A percentile compares a stretch with the other conserved stretches of the same genome.
phyloP scores from a whole-genome alignment of 352 stramenopile species.

The Pythium brachiatum region DNA sequence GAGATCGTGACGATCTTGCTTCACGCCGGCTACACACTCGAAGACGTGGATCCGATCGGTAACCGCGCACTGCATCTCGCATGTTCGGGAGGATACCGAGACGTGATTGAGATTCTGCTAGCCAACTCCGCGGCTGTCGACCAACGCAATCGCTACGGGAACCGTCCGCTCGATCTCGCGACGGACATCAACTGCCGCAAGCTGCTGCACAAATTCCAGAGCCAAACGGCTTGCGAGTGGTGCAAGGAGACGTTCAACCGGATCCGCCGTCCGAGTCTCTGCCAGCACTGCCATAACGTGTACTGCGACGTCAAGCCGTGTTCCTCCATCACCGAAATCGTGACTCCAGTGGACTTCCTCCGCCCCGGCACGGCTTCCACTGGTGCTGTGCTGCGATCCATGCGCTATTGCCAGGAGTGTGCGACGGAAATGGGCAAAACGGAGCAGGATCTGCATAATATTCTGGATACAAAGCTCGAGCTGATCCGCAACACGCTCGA shows the following conservation, averaged over 20 bases:
- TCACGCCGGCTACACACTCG: slow-evolving; percentile 58
- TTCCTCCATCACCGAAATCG: slow-evolving; percentile 45
- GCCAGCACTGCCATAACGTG: slow-evolving; percentile 77
- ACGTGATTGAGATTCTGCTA: slow-evolving; percentile 70
- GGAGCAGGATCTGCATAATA: slow-evolving; percentile 58
- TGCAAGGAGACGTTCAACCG: slow-evolving; percentile 75
- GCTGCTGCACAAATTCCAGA: slow-evolving; percentile 59
- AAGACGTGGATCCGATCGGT: slow-evolving; percentile 63
- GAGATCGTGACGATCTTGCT: slow-evolving; percentile 68
- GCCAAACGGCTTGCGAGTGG: slow-evolving; percentile 61
- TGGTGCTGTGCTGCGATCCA: slow-evolving; percentile 17
- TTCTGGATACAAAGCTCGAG: slow-evolving; percentile 61
- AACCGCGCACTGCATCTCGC: slow-evolving; percentile 77
- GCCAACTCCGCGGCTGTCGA: slow-evolving; percentile 58
- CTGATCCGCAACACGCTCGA: slow-evolving; percentile 50
- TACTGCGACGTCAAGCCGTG: slow-evolving; percentile 80
- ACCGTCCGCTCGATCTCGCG: slow-evolving; percentile 65
- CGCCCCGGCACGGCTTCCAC: slow-evolving; percentile 16
- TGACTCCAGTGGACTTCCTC: slow-evolving; percentile 14
- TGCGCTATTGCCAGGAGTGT: slow-evolving; percentile 77
- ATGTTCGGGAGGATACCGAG: slow-evolving; percentile 59
- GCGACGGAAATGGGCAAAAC: slow-evolving; percentile 66
- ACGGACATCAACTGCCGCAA: slow-evolving; percentile 59
- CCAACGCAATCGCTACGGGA: slow-evolving; percentile 72
- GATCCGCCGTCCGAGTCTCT: slow-evolving; percentile 65